Evolutionary conservation across 495 filamentous ascomycete species (phyloP), one percentile per base, ranked within the genome.

Genomic region (Penicillium longicatenatum): DNA sequence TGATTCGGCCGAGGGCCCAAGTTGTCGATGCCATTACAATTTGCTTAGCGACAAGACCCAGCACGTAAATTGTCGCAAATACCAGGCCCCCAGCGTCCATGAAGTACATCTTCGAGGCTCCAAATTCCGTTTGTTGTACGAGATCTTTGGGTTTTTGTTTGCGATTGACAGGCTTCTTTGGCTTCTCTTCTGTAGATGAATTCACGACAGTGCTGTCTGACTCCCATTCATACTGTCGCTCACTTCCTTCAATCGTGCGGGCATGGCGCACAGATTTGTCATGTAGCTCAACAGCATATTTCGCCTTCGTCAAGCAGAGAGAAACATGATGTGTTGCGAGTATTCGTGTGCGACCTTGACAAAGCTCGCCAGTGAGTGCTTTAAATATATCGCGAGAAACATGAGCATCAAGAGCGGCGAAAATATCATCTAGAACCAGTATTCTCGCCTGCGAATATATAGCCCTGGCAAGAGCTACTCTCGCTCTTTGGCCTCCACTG

Each of bases 341-440:
- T 6, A 48, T 30, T 17, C 22, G 4, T 5, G 45, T 48, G 22
- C 45, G 45, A 1, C 24, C 24, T 6, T 31, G 9, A 17, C 24
- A 16, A 0, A 48, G 21, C 14, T 29, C 24, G 20, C 45, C 22
- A 5, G 24, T 30, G 2, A 48, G 12, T 1, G 14, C 22, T 16
- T 14, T n/a, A 14, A n/a, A 30, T 8, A 48, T 9, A 3, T 26
- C 24, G 5, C 16, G 22, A 22, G 20, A 19, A 8, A 30, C 20
- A 30, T 48, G 24, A 30, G 22, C 14, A 19, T 48, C 45, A 29
- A 48, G 24, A 2, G 45, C 45, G 6, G 31, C 22, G 43, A 55
- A 31, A 11, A 47, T 47, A 50, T 57, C 54, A 22, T 57, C 54
- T 20, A 57, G 20, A 0, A 57, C 19, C 19, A 57, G 0, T 7